These are phyloP conservation scores for Alternaria conjuncta DNA, from an alignment of 2,329 filamentous ascomycete genomes.

Conservation along the genomic window DNA sequence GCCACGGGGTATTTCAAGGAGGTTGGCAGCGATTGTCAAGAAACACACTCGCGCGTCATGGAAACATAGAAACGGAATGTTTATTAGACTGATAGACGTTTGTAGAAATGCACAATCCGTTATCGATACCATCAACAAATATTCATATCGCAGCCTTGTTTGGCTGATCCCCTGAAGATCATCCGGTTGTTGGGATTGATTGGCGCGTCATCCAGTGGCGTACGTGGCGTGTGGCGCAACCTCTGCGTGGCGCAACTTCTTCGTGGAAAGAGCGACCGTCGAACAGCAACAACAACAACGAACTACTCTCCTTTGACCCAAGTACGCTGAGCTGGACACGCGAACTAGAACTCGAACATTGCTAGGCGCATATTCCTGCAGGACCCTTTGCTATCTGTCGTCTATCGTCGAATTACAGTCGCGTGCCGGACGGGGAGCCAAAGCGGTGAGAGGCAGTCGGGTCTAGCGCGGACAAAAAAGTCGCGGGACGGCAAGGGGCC, in stretches of 20 bases:
- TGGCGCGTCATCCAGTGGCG: constrained; percentile 11
- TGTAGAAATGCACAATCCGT: neutral
- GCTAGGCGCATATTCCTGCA: constrained; percentile 17
- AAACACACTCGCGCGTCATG: constrained; percentile 4
- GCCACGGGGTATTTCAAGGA: neutral
- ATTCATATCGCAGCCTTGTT: too few relatives aligned
- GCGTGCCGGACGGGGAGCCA: neutral
- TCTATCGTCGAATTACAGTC: constrained; percentile 3
- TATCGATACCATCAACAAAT: too few relatives aligned
- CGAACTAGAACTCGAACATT: neutral
- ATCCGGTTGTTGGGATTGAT: neutral
- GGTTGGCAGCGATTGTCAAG: too few relatives aligned
- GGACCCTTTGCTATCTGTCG: constrained; percentile 5
- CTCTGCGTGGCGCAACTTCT: neutral
- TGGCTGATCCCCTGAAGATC: constrained; percentile 16
- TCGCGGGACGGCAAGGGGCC: constrained; percentile 20
- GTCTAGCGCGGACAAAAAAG: constrained; percentile 27
- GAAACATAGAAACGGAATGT: constrained; percentile 16
- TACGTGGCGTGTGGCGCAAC: neutral
- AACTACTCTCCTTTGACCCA: neutral
- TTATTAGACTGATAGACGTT: neutral
- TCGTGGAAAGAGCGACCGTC: neutral
- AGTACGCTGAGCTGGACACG: constrained; percentile 6
- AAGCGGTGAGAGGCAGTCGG: constrained; percentile 21
- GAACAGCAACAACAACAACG: neutral